Evolutionary conservation across 371 early-diverging fungal genomes (phyloP).

Genomic region (Mucor mucedo): DNA sequence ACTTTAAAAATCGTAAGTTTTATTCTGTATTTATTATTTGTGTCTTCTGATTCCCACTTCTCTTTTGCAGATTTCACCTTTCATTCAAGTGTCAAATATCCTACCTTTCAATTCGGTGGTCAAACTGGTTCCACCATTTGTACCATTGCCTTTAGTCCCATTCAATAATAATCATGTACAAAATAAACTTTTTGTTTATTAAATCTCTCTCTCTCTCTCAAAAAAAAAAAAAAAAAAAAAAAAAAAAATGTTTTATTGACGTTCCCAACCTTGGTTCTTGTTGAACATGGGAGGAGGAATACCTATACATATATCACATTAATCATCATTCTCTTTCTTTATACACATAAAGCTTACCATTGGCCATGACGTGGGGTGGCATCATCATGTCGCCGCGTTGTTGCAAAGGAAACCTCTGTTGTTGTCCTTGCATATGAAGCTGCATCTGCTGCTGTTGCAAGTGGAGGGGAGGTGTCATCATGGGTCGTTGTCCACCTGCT

Average conservation of each 20-base stretch:
- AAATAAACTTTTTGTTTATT: slow-evolving; percentile 10
- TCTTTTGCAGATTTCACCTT: slow-evolving; percentile 61
- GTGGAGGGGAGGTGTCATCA: slow-evolving; percentile 36
- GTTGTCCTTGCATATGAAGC: slow-evolving; percentile 31
- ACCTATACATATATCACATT: slow-evolving; percentile 15
- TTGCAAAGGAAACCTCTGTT: slow-evolving; percentile 28
- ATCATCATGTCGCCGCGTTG: slow-evolving; percentile 31
- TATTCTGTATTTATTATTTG: slow-evolving; percentile 1
- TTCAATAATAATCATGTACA: background rate
- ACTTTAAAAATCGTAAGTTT: slow-evolving; percentile 62
- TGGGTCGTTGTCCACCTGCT: slow-evolving; percentile 34
- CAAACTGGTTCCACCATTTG: slow-evolving; percentile 83
- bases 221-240: too few species aligned
- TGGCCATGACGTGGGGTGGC: slow-evolving; percentile 44
- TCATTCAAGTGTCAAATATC: slow-evolving; percentile 76
- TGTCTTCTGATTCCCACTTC: background rate
- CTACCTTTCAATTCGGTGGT: slow-evolving; percentile 89
- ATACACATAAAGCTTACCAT: slow-evolving; percentile 26
- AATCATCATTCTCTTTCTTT: background rate
- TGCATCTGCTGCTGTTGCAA: slow-evolving; percentile 26
- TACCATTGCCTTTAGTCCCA: slow-evolving; percentile 75
- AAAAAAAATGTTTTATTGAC: slow-evolving; percentile 14
- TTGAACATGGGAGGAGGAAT: slow-evolving; percentile 46
- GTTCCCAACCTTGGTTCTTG: slow-evolving; percentile 51
- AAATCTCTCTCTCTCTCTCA: background rate